Base-by-base conservation (phyloP, 2,329 filamentous ascomycete genomes). In the Ceratocystis huliohia region DNA sequence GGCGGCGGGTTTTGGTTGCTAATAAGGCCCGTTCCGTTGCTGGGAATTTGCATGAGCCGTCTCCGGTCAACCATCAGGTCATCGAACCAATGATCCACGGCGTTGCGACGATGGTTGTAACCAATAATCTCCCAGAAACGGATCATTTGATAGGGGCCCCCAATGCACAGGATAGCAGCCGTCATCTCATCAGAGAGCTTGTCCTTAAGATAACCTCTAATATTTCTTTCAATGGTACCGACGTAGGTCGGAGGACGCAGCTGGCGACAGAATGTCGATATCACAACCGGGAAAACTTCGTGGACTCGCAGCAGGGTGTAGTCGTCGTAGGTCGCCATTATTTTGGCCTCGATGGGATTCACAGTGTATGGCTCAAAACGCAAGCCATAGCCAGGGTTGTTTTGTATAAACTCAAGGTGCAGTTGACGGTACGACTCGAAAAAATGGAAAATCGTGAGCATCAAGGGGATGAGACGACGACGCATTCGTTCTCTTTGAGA, bases 391-490 rank as follows among this genome's bases (percentile, higher is more conserved):
- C 81, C 80, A 48, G 74, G 75, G 66, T 83, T 77, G 61, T 82
- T 76, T 62, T 76, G 75, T 28, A 87, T 78, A 68, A 83, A 82
- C 69, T 83, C 75, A 6, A 85, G 73, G 70, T 87, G 83, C 2
- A 85, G 75, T 48, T 78, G 79, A 67, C 84, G 81, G 71, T 85
- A 86, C 0, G 78, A 84, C 72, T 87, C 84, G 72, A 87, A 87
- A 71, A 87, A 87, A 72, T 87, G 84, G 69, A 87, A 87, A 28
- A 86, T 77, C 13, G 84, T 86, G 70, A 87, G 87, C 17, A 87
- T 77, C 6, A 86, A 73, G 0, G 84, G 84, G 66, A 86, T 84
- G 7, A 87, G 75, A 63, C 84, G 80, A 68, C 83, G 82, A 61
- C 84, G 82, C 84, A 87, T 87, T 15, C 84, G 79, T 73, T 84